Evolutionary conservation across 2,329 filamentous ascomycete genomes (phyloP), one percentile per base, ranked within the genome.

Genomic region (Talaromyces sp.): DNA sequence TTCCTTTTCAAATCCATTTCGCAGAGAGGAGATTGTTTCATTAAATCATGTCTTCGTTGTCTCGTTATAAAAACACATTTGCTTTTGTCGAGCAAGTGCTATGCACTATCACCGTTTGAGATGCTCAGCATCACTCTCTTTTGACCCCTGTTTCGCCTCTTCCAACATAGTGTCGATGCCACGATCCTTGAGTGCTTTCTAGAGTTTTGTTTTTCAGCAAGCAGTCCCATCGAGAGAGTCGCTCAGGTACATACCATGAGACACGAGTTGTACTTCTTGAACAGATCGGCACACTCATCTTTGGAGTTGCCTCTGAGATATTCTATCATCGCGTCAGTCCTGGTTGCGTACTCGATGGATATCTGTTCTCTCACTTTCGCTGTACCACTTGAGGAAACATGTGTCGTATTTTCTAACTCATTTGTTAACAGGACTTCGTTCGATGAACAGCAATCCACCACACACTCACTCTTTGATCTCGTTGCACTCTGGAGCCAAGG

Each of bases 381-480:
- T 97, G 75, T 99, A 99, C 94, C 94, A 99, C 77, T 96, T 97
- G 63, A 99, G 79, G 73, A 99, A 99, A 77, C 94, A 99, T 54
- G 88, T 92, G 74, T 99, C 94, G 72, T 99, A 99, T 67, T 87
- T 89, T 73, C 92, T 97, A 61, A 22, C 54, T 39, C 31, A 35
- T 3, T n/a, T 7, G 63, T 67, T 63, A 65, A 57, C 52, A 48
- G 53, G 36, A 2, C 25, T 13, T 41, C 41, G 5, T 13, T 41
- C 41, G 5, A 40, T 52, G 58, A 37, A 61, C 61, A 15, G 21
- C 11, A n/a, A n/a, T 57, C 55, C 25, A 25, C 21, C 28, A 15
- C 21, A 17, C 45, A 72, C 86, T 68, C 77, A 97, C 93, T 97
- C 93, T 78, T 97, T 97, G 64, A 93, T 84, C 69, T 96, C 88